These are phyloP conservation scores for Quercus parvula DNA, from an alignment of 306 rosid species.

Conservation along the genomic window DNA sequence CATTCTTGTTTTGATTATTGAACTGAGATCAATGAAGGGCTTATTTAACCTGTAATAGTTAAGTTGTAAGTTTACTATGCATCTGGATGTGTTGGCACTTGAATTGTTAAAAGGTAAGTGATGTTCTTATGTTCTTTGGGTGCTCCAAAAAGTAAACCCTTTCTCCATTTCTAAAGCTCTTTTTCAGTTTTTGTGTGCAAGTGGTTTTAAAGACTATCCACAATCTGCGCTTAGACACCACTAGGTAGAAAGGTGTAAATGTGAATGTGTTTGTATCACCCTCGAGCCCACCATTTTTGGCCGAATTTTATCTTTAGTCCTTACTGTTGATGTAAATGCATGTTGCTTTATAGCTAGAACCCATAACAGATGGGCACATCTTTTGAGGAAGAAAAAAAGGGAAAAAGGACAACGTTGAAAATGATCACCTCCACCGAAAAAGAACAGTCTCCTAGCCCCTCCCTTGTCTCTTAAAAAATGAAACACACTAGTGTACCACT, in stretches of 20 bases:
- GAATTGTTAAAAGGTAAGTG: neutral
- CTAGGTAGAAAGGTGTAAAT: neutral
- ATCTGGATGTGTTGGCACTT: neutral
- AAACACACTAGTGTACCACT: neutral
- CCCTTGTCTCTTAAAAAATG: neutral
- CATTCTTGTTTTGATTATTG: neutral
- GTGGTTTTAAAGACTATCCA: neutral
- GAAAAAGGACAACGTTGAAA: conserved; percentile 16
- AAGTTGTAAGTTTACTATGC: neutral
- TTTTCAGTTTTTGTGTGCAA: neutral
- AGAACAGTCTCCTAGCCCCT: neutral
- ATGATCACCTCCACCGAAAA: conserved; percentile 39
- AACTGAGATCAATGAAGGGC: neutral
- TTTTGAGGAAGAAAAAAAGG: conserved; percentile 33
- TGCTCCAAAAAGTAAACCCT: neutral
- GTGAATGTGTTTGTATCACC: neutral
- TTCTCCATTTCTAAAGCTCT: neutral
- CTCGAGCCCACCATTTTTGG: neutral
- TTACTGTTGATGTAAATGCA: neutral
- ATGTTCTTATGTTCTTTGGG: neutral
- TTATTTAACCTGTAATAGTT: neutral
- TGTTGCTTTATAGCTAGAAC: conserved; percentile 16
- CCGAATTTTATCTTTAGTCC: neutral
- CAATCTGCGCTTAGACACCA: neutral
- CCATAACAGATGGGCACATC: conserved; percentile 20